A percentile compares a stretch with the other conserved stretches of the same genome.
These are phyloP conservation scores for Pseudonitzschia multistriata DNA, from an alignment of 108 stramenopile genomes.

Conservation along the genomic window DNA sequence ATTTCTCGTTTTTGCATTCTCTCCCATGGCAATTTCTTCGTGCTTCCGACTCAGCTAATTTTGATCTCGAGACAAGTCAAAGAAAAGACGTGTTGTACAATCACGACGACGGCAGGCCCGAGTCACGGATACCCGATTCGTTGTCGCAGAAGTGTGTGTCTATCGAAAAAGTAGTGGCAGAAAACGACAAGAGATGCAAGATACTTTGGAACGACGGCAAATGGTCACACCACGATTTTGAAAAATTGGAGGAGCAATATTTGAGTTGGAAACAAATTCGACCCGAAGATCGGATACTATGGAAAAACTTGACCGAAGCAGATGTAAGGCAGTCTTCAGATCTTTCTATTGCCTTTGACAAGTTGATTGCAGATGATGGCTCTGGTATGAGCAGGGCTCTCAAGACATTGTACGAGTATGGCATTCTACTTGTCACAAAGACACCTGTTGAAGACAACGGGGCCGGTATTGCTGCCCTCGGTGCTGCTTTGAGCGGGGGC, in stretches of 20 bases:
- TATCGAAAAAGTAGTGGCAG: slow-evolving; percentile 4
- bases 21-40: slow-evolving; percentile 54
- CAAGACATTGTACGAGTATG: slow-evolving; percentile 63
- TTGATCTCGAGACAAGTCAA: slow-evolving; percentile 64
- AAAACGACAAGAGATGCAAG: slow-evolving; percentile 20
- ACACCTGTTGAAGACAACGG: slow-evolving; percentile 52
- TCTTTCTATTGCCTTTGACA: slow-evolving; percentile 50
- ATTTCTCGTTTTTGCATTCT: neutral
- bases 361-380: slow-evolving; percentile 34
- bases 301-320: slow-evolving; percentile 59
- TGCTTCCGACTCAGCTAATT: slow-evolving; percentile 43
- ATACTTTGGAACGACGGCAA: slow-evolving; percentile 47
- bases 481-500: slow-evolving; percentile 53
- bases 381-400: slow-evolving; percentile 44
- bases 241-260: slow-evolving; percentile 43
- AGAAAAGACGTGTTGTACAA: slow-evolving; percentile 64
- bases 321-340: slow-evolving; percentile 45
- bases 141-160: neutral
- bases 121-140: neutral
- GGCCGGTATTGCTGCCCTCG: slow-evolving; percentile 47
- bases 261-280: slow-evolving; percentile 19
- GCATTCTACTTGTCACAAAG: slow-evolving; percentile 63
- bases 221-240: slow-evolving; percentile 23
- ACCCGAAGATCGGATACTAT: slow-evolving; percentile 45
- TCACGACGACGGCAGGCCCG: slow-evolving; percentile 51